A percentile compares a stretch with the other conserved stretches of the same genome.
Conservation (phyloP, 2,329 filamentous ascomycete genomes). For the Clarireedia homoeocarpa region DNA sequence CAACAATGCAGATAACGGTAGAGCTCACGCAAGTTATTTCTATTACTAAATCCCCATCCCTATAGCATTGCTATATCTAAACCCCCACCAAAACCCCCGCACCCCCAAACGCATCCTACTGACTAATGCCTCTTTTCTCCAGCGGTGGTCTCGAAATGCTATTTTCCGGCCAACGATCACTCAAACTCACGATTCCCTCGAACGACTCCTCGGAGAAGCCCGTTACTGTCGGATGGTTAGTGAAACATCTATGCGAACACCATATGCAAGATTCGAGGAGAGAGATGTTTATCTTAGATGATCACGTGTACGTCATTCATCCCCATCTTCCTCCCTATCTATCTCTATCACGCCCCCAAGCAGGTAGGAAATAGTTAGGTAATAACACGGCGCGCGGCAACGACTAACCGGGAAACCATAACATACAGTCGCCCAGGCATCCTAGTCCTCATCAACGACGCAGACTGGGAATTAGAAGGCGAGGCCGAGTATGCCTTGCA, state of each 20-base stretch:
- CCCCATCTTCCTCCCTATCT: slow-evolving; percentile 7
- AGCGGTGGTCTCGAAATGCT: slow-evolving; percentile 93
- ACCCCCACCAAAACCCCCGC: neutral
- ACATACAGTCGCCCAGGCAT: slow-evolving; percentile 77
- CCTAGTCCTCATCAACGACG: slow-evolving; percentile 92
- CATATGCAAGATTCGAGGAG: slow-evolving; percentile 79
- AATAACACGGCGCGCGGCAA: too few relatives aligned
- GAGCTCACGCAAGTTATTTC: too few relatives aligned
- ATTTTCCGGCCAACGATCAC: slow-evolving; percentile 74
- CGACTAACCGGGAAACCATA: slow-evolving; percentile 15
- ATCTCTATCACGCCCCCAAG: too few relatives aligned
- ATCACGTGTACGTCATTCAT: slow-evolving; percentile 62
- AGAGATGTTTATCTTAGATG: slow-evolving; percentile 84
- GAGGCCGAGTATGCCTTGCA: slow-evolving; percentile 86
- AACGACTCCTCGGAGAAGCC: slow-evolving; percentile 50
- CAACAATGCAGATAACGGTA: too few relatives aligned
- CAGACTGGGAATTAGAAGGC: slow-evolving; percentile 96
- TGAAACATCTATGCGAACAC: slow-evolving; percentile 70
- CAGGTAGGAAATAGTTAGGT: too few relatives aligned
- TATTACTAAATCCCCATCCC: too few relatives aligned
- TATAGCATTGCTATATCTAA: too few relatives aligned
- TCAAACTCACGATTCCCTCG: slow-evolving; percentile 60
- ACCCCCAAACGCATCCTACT: neutral
- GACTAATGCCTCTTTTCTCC: slow-evolving; percentile 9
- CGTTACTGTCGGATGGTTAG: slow-evolving; percentile 66